These are phyloP conservation scores for Trichosanthes truncata DNA, from an alignment of 306 rosid genomes.

Conservation along the genomic window DNA sequence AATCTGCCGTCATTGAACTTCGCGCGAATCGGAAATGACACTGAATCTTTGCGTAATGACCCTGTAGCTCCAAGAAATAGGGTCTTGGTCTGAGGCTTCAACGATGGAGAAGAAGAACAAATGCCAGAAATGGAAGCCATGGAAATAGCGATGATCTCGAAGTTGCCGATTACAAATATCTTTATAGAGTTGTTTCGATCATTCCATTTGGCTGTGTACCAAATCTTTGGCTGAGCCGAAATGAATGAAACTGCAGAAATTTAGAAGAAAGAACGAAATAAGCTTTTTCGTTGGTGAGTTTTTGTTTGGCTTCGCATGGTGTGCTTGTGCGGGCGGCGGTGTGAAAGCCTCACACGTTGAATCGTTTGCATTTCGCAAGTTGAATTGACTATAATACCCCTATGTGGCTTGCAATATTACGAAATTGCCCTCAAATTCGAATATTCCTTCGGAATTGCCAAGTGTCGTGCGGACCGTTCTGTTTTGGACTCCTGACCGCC, in stretches of 20 bases:
- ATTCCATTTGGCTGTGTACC: constrained; percentile 6
- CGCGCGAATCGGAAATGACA: constrained; percentile 25
- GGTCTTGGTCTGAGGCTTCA: constrained; percentile 32
- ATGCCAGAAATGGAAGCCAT: constrained; percentile 86
- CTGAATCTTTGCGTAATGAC: constrained; percentile 19
- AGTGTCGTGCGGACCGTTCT: not conserved
- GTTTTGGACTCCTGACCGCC: not conserved
- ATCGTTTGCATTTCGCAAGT: constrained; percentile 7
- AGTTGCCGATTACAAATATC: not conserved
- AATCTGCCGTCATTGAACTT: constrained; percentile 18
- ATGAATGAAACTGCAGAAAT: not conserved
- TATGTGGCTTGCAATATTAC: not conserved
- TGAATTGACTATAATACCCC: constrained; percentile 12
- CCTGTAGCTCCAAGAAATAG: constrained; percentile 9
- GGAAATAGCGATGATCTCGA: constrained; percentile 5
- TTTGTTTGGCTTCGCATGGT: constrained; percentile 8
- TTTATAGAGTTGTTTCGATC: not conserved
- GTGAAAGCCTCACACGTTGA: constrained; percentile 23
- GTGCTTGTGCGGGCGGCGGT: constrained; percentile 20
- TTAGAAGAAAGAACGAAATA: not conserved
- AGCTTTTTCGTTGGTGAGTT: not conserved
- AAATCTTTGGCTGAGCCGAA: not conserved
- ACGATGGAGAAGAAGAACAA: constrained; percentile 51
- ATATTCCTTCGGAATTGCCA: not conserved
- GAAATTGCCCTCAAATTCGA: constrained; percentile 5